Conservation (phyloP, 2,329 filamentous ascomycete species). For the Epichloe sp. region DNA sequence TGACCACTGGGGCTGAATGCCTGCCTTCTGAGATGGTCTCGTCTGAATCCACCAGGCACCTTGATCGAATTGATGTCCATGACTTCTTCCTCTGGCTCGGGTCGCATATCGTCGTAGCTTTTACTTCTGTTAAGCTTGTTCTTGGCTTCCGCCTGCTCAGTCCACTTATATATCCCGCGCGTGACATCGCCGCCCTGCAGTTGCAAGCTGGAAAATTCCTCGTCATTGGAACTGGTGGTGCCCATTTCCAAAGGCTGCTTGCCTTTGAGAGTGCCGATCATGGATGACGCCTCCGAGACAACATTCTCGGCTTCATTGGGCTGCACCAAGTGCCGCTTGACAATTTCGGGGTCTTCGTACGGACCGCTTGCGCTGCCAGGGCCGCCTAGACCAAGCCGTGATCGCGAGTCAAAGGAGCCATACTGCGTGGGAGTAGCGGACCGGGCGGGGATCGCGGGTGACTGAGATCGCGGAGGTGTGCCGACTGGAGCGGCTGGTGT, state of each 20-base stretch:
- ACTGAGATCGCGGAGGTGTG: slow-evolving; percentile 38
- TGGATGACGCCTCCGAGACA: slow-evolving; percentile 34
- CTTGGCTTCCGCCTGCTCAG: slow-evolving; percentile 69
- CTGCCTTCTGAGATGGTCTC: slow-evolving; percentile 72
- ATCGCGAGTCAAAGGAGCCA: slow-evolving; percentile 69
- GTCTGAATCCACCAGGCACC: slow-evolving; percentile 82
- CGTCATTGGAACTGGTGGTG: slow-evolving; percentile 37
- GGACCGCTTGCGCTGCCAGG: slow-evolving; percentile 30
- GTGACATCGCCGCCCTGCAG: slow-evolving; percentile 93
- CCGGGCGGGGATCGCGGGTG: slow-evolving; percentile 20
- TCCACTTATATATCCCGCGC: slow-evolving; percentile 91
- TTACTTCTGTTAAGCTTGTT: slow-evolving; percentile 63
- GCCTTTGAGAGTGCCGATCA: slow-evolving; percentile 34
- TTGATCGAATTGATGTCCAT: slow-evolving; percentile 84
- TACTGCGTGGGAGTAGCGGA: slow-evolving; percentile 57
- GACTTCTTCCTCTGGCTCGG: slow-evolving; percentile 65
- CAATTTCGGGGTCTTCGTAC: slow-evolving; percentile 81
- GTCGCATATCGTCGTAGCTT: slow-evolving; percentile 70
- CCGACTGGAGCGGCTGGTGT: slow-evolving; percentile 46
- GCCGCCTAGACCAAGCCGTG: slow-evolving; percentile 32
- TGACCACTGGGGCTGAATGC: slow-evolving; percentile 44
- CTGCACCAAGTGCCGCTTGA: slow-evolving; percentile 77
- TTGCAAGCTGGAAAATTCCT: slow-evolving; percentile 86
- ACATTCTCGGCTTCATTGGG: slow-evolving; percentile 35
- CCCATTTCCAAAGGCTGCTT: slow-evolving; percentile 35